Base-by-base conservation (phyloP, 108 stramenopile genomes). In the Nannochloropsis salina region DNA sequence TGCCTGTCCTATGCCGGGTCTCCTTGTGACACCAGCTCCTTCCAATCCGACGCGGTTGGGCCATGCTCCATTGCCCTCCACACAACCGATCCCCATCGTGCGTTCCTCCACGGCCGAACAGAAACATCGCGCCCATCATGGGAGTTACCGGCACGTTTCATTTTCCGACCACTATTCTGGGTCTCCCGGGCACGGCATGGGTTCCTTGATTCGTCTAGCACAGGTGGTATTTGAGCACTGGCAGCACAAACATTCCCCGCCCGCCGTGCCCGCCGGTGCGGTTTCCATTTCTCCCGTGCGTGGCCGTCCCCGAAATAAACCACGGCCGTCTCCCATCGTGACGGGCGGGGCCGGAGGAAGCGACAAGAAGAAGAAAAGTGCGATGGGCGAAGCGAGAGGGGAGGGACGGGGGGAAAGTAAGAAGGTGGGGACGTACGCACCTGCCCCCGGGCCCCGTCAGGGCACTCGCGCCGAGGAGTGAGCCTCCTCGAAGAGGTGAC, bases 291-390 rank as follows among this genome's bases (percentile, higher is more conserved):
- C 61, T 74, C 20, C 61, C 61, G 31, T 31, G 31, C 31, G 31
- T 31, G 31, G 31, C 31, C 31, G 31, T 31, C 31, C 31, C 31
- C 31, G 31, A 31, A 31, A 31, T 31, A 31, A 31, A 31, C 31
- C 31, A 31, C 31, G 31, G 31, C 31, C 31, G 1, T 31, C 31
- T 31, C 1, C 31, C 31, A 31, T 31, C 1, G 31, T 31, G 31
- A 31, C 20, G 61, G 61, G 15, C n/a, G 61, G 61, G 15, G 61
- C 61, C 20, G 61, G 61, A 74, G 61, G 61, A 74, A n/a, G 61
- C 20, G 61, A 74, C 15, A 74, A n/a, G 61, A 74, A 74, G 61
- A 74, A 74, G n/a, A 74, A 74, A n/a, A 74, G 61, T 74, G 61
- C 2, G 4, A 2, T 74, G 61, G 61, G 61, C 6, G 61, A 74